A percentile compares a stretch with the other conserved stretches of the same genome.
Conservation (phyloP, 345 rosid genomes). For the Excoecaria cochinchinensis region DNA sequence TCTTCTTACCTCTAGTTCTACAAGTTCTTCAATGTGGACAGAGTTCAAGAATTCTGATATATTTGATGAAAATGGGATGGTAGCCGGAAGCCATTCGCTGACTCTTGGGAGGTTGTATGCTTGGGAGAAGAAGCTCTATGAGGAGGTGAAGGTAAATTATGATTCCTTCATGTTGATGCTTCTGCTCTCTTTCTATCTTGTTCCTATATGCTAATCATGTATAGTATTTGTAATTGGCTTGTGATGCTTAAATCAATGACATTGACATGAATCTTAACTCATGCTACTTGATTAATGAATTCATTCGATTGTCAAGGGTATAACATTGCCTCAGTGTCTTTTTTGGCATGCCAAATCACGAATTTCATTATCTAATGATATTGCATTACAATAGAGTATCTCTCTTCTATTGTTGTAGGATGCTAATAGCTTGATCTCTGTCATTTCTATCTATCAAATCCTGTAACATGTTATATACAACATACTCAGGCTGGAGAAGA, state of each 20-base stretch:
- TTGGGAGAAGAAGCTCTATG: conserved; percentile 51
- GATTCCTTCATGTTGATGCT: background rate
- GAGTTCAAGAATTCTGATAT: conserved; percentile 25
- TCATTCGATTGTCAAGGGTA: background rate
- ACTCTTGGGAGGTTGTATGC: conserved; percentile 42
- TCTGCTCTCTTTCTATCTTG: background rate
- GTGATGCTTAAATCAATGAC: background rate
- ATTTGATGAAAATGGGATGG: conserved; percentile 37
- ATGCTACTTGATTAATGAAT: background rate
- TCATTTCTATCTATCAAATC: conserved; percentile 2
- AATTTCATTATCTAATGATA: background rate
- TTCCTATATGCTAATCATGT: background rate
- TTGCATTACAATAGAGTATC: background rate
- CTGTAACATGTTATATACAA: background rate
- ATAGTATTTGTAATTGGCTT: background rate
- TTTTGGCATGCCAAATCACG: too few relatives aligned
- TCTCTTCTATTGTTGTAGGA: background rate
- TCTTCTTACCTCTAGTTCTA: conserved; percentile 32
- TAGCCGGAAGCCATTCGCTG: conserved; percentile 38
- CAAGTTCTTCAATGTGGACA: conserved; percentile 33
- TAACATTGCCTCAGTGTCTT: background rate
- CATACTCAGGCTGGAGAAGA: conserved; percentile 37
- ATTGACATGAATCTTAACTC: background rate
- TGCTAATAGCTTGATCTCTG: background rate
- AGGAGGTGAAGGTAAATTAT: conserved; percentile 43